These are phyloP conservation scores for Galerina marginata DNA, from an alignment of 768 basidiomycete species.

Conservation along the genomic window DNA sequence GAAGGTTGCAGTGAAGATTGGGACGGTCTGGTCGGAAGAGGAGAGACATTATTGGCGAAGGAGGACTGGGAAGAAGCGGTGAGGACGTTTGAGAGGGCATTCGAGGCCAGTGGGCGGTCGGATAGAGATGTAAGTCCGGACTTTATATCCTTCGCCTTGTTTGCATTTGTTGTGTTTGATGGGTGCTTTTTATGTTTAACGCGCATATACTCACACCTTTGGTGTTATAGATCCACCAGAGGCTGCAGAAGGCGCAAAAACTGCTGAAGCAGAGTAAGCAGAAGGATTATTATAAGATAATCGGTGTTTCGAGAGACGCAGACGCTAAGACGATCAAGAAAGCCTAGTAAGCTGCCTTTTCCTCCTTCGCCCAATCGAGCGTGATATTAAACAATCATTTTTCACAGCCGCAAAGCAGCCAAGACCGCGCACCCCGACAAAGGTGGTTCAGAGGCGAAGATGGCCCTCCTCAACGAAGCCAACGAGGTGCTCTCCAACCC, in stretches of 20 bases:
- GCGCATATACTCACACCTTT: constrained; percentile 6
- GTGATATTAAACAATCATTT: neutral
- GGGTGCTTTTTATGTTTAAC: neutral
- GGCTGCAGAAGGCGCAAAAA: constrained; percentile 83
- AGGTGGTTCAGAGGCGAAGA: constrained; percentile 91
- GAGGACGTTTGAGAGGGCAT: constrained; percentile 77
- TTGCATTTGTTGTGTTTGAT: too few relatives aligned
- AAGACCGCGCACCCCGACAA: constrained; percentile 93
- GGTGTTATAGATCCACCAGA: constrained; percentile 60
- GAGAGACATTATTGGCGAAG: constrained; percentile 70
- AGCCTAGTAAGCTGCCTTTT: constrained; percentile 68
- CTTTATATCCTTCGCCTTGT: neutral
- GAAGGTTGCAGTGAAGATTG: constrained; percentile 71
- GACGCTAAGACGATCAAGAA: constrained; percentile 93
- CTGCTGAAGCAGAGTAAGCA: constrained; percentile 86
- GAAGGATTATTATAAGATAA: constrained; percentile 97
- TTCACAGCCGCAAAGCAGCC: constrained; percentile 74
- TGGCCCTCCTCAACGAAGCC: constrained; percentile 95
- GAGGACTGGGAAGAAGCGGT: constrained; percentile 92
- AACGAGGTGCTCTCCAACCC: constrained; percentile 87
- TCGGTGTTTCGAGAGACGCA: constrained; percentile 88
- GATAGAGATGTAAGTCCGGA: constrained; percentile 67
- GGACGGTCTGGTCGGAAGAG: constrained; percentile 78
- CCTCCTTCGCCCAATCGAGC: neutral
- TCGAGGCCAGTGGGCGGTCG: constrained; percentile 77